Conservation (phyloP, 768 basidiomycete genomes). For the Leccinum aurantiacum region DNA sequence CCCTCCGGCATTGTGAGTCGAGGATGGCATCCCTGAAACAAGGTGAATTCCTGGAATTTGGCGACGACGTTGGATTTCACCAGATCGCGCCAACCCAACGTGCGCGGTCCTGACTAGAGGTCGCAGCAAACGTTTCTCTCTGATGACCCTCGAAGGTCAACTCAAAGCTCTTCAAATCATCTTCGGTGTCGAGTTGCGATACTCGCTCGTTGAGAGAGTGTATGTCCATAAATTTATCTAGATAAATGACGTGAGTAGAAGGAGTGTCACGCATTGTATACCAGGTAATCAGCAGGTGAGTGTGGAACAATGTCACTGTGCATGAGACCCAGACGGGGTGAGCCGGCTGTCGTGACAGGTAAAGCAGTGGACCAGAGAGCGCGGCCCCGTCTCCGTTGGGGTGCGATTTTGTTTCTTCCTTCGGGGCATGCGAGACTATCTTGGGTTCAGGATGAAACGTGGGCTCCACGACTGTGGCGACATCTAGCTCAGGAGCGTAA, state of each 20-base stretch:
- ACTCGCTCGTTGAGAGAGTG: conserved; percentile 60
- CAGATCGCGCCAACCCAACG: conserved; percentile 76
- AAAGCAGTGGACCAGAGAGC: conserved; percentile 5
- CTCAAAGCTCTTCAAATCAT: conserved; percentile 60
- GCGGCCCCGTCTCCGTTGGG: neutral
- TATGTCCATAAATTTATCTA: conserved; percentile 60
- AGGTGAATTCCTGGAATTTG: conserved; percentile 1
- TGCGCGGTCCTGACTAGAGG: conserved; percentile 61
- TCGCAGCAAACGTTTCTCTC: conserved; percentile 61
- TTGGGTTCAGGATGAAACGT: neutral
- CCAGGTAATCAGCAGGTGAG: conserved; percentile 50
- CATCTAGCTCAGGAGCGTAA: conserved; percentile 10
- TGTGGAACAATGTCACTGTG: conserved; percentile 35
- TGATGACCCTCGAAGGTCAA: conserved; percentile 54
- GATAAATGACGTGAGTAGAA: conserved; percentile 45
- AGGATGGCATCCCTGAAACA: conserved; percentile 58
- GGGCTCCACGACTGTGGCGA: neutral
- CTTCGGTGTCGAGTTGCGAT: conserved; percentile 41
- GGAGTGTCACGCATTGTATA: conserved; percentile 41
- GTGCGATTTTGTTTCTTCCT: conserved; percentile 1
- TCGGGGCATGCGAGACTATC: conserved; percentile 1
- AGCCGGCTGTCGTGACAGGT: conserved; percentile 27
- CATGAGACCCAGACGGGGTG: conserved; percentile 53
- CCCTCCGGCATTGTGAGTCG: conserved; percentile 32
- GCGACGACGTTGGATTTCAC: conserved; percentile 36